Evolutionary conservation across 2,329 filamentous ascomycete species (phyloP).

Genomic region (Neofusicoccum kwambonambiense): DNA sequence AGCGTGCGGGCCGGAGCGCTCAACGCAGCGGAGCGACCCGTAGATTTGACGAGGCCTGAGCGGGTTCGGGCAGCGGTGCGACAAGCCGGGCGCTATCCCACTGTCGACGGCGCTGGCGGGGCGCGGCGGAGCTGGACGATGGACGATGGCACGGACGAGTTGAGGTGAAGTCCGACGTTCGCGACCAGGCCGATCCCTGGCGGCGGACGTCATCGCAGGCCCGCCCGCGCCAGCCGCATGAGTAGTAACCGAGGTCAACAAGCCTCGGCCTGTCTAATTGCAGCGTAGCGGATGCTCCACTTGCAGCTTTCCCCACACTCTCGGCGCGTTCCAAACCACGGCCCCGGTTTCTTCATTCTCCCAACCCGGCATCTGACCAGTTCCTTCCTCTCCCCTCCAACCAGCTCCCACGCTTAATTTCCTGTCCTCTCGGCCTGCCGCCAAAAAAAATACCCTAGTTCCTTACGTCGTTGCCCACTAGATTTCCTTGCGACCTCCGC

Average conservation of each 20-base stretch:
- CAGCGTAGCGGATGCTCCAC: not conserved
- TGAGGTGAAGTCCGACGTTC: not conserved
- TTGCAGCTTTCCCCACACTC: constrained; percentile 5
- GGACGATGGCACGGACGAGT: not conserved
- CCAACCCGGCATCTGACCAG: not conserved
- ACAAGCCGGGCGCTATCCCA: not conserved
- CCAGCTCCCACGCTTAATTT: not conserved
- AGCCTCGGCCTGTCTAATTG: not conserved
- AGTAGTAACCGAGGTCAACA: constrained; percentile 1
- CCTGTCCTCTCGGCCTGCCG: not conserved
- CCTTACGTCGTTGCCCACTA: not conserved
- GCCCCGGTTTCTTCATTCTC: not conserved
- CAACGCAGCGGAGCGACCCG: no score
- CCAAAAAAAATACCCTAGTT: not conserved
- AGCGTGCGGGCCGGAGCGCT: no score
- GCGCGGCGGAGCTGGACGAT: not conserved
- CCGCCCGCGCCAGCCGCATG: no score
- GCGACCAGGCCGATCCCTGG: no score
- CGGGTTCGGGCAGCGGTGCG: no score
- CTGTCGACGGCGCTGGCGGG: not conserved
- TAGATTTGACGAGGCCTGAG: not conserved
- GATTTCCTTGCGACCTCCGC: not conserved
- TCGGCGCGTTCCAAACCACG: not conserved
- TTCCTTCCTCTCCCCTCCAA: not conserved
- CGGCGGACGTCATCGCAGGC: no score